These are phyloP conservation scores for Alternaria arbusti DNA, from an alignment of 2,329 filamentous ascomycete species.

Conservation along the genomic window DNA sequence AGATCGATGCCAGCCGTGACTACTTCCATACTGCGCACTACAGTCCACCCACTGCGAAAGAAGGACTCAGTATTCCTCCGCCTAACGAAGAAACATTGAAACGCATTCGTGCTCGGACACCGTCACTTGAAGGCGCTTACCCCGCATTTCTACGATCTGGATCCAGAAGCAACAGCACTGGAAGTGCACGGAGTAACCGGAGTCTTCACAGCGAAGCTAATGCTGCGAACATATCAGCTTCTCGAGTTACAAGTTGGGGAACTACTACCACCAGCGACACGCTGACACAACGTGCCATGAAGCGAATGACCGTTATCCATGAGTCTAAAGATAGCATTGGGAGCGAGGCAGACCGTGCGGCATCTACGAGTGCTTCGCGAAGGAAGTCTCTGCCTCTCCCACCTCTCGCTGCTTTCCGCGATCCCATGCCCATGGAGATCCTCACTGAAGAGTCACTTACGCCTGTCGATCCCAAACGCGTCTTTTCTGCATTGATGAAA, in stretches of 20 bases:
- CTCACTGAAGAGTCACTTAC: conserved; percentile 32
- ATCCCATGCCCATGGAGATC: conserved; percentile 41
- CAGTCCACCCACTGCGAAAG: conserved; percentile 23
- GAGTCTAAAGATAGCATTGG: conserved; percentile 55
- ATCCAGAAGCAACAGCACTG: conserved; percentile 31
- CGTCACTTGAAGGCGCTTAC: conserved; percentile 25
- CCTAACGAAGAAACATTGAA: conserved; percentile 56
- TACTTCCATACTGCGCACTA: conserved; percentile 41
- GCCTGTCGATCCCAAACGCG: conserved; percentile 42
- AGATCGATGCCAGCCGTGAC: conserved; percentile 56
- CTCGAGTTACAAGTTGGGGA: conserved; percentile 73
- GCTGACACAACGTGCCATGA: conserved; percentile 58
- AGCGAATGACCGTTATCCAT: conserved; percentile 69
- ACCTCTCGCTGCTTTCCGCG: conserved; percentile 35
- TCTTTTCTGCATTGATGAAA: conserved; percentile 46
- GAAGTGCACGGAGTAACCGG: conserved; percentile 31
- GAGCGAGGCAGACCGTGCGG: conserved; percentile 29
- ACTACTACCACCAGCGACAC: conserved; percentile 67
- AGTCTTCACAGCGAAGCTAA: conserved; percentile 48
- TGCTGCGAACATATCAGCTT: conserved; percentile 59
- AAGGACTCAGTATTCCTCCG: conserved; percentile 43
- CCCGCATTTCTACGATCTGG: conserved; percentile 19
- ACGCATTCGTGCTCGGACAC: conserved; percentile 37
- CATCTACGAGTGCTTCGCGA: conserved; percentile 7
- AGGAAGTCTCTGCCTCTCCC: conserved; percentile 30